These are phyloP conservation scores for Aspergillus floridensis DNA, from an alignment of 2,329 filamentous ascomycete genomes.

Conservation along the genomic window DNA sequence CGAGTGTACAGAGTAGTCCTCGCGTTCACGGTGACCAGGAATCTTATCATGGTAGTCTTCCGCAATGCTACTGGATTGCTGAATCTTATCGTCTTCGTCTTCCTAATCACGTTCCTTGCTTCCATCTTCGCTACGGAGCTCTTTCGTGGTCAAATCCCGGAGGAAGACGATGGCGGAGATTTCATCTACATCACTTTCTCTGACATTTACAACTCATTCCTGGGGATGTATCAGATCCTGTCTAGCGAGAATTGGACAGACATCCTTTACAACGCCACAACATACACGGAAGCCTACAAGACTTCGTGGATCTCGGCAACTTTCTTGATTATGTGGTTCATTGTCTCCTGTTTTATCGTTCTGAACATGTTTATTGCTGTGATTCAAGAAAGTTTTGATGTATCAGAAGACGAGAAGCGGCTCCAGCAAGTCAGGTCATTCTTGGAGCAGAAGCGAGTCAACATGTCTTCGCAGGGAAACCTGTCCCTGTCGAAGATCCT, in stretches of 20 bases:
- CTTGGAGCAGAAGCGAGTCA: conserved; percentile 83
- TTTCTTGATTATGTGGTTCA: conserved; percentile 94
- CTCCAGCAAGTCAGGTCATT: conserved; percentile 95
- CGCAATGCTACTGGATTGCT: conserved; percentile 88
- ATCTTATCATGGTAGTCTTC: conserved; percentile 81
- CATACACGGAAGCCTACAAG: conserved; percentile 60
- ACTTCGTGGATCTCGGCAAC: conserved; percentile 92
- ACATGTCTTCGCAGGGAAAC: conserved; percentile 65
- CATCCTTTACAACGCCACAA: conserved; percentile 79
- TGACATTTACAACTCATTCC: conserved; percentile 90
- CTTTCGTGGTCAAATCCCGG: conserved; percentile 80
- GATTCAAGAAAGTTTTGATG: conserved; percentile 98
- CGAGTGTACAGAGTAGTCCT: conserved; percentile 89
- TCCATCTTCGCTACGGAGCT: conserved; percentile 92
- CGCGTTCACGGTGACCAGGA: conserved; percentile 80
- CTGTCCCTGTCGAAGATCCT: conserved; percentile 60
- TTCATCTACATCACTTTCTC: conserved; percentile 72
- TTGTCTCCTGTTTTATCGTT: conserved; percentile 89
- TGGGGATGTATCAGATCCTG: conserved; percentile 96
- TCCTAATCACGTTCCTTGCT: conserved; percentile 88
- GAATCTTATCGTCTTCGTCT: conserved; percentile 94
- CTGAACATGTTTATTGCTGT: conserved; percentile 99
- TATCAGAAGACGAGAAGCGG: conserved; percentile 96
- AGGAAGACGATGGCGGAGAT: conserved; percentile 59
- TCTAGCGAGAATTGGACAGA: conserved; percentile 95